Conservation (phyloP, 805 yeast genomes). For the Vanderwaltozyma yarrowii region DNA sequence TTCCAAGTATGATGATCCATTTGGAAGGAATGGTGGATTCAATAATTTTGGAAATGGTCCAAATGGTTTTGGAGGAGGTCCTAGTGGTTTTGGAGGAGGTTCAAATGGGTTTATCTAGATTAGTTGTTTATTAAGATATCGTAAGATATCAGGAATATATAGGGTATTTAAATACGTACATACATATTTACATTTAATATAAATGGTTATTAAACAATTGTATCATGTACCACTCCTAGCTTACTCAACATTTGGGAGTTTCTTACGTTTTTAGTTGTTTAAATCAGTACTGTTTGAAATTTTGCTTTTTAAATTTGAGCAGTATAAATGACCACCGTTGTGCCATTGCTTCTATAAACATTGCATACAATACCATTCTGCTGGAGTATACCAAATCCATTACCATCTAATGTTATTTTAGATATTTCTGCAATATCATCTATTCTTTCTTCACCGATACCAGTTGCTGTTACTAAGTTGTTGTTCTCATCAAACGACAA, state of each 20-base stretch:
- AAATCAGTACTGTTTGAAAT: no score
- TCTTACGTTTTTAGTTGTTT: no score
- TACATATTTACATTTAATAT: no score
- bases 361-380: constrained; percentile 13
- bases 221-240: no score
- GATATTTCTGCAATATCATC: constrained; percentile 19
- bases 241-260: no score
- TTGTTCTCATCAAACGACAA: constrained; percentile 25
- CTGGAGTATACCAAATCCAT: constrained; percentile 20
- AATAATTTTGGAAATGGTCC: constrained; percentile 8
- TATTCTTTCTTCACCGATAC: constrained; percentile 22
- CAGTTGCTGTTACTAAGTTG: constrained; percentile 23
- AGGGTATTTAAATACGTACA: no score
- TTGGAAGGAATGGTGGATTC: constrained; percentile 14
- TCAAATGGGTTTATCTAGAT: constrained; percentile 1
- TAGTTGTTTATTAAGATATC: no score
- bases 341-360: constrained; percentile 20
- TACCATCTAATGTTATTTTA: constrained; percentile 15
- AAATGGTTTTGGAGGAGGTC: background rate
- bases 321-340: constrained; percentile 20
- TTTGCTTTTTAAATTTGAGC: background rate
- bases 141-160: background rate
- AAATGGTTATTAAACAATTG: no score
- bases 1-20: constrained; percentile 27
- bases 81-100: constrained; percentile 3